phyloP scores from a whole-genome alignment of 495 filamentous ascomycete species.

The Achaetomiella virescens region DNA sequence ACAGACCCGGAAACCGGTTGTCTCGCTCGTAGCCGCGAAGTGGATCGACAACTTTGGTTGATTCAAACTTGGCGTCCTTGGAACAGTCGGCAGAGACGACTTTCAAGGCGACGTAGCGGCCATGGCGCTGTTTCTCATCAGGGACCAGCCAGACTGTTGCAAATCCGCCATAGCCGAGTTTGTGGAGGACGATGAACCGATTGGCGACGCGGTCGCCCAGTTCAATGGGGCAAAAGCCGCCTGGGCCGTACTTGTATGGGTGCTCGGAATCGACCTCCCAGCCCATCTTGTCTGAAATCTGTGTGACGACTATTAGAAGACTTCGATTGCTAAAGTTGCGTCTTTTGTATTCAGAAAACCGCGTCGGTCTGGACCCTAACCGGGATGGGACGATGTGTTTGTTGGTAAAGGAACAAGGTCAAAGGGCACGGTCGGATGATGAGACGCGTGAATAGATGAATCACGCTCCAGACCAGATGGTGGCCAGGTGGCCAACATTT shows the following conservation, averaged over 20 bases:
- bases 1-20: not conserved
- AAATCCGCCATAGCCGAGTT: constrained; percentile 6
- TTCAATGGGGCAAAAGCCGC: constrained; percentile 3
- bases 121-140: not conserved
- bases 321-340: not conserved
- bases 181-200: constrained; percentile 7
- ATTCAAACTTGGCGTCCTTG: not conserved
- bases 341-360: too few relatives aligned
- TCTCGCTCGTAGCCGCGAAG: not conserved
- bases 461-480: too few relatives aligned
- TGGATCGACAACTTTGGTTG: not conserved
- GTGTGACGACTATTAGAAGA: not conserved
- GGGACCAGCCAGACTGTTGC: constrained; percentile 5
- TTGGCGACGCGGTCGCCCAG: constrained; percentile 15
- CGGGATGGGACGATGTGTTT: too few relatives aligned
- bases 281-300: not conserved
- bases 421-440: too few relatives aligned
- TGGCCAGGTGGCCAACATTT: too few relatives aligned
- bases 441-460: too few relatives aligned
- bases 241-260: not conserved
- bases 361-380: too few relatives aligned
- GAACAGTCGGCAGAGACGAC: not conserved
- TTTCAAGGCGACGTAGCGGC: constrained; percentile 6
- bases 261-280: not conserved
- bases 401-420: too few relatives aligned